phyloP scores from a whole-genome alignment of 192 early-diverging fungal genomes.

The Entomortierella chlamydospora region DNA sequence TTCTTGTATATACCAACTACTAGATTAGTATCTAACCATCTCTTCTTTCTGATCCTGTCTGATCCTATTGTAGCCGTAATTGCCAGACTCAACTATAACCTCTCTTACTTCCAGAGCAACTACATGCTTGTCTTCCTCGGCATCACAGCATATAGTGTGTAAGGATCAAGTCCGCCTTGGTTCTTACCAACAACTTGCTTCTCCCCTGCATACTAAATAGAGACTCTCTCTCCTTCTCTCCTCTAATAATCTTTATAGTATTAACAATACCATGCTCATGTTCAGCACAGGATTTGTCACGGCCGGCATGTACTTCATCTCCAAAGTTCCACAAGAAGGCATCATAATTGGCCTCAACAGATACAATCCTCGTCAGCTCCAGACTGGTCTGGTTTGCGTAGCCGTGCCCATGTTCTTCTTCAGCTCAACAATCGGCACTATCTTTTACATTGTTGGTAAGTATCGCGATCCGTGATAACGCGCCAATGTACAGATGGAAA shows the following conservation, averaged over 20 bases:
- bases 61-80: conserved; percentile 26
- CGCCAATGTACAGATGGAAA: too few relatives aligned
- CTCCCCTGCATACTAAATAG: background rate
- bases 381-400: conserved; percentile 51
- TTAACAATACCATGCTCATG: conserved; percentile 62
- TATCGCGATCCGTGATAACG: background rate
- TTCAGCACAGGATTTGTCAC: conserved; percentile 59
- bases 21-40: background rate
- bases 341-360: conserved; percentile 32
- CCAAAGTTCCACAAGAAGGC: conserved; percentile 56
- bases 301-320: conserved; percentile 61
- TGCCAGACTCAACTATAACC: conserved; percentile 60
- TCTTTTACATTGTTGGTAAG: conserved; percentile 72
- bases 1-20: background rate
- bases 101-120: conserved; percentile 68
- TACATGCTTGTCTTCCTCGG: conserved; percentile 68
- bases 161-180: background rate
- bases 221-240: background rate
- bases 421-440: conserved; percentile 63
- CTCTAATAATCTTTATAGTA: conserved; percentile 50
- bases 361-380: conserved; percentile 56
- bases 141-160: conserved; percentile 67
- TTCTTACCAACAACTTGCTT: background rate
- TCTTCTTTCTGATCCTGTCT: background rate
- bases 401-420: conserved; percentile 66